Conservation (phyloP, 371 early-diverging fungal species). For the Phascolomyces articulosus region DNA sequence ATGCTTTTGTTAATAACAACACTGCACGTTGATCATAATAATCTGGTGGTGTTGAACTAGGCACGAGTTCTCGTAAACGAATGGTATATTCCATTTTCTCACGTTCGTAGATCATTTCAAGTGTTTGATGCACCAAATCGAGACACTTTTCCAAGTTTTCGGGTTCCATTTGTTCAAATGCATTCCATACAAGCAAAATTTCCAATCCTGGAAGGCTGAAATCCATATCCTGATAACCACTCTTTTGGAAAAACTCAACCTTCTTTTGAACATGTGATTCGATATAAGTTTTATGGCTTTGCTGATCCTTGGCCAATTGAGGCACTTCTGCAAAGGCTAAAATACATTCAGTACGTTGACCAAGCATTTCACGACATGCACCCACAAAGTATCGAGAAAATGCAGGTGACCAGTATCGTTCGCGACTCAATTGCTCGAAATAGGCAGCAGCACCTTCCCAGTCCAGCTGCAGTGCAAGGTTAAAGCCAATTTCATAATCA, state of each 20-base stretch:
- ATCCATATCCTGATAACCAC: conserved; percentile 61
- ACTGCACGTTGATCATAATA: conserved; percentile 52
- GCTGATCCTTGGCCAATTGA: conserved; percentile 43
- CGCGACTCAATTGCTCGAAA: conserved; percentile 52
- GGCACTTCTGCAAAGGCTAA: conserved; percentile 51
- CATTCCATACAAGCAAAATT: conserved; percentile 61
- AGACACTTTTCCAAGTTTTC: conserved; percentile 44
- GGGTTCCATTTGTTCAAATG: conserved; percentile 57
- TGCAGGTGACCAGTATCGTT: conserved; percentile 58
- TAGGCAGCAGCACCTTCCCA: conserved; percentile 52
- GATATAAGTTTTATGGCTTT: conserved; percentile 52
- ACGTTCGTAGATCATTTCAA: conserved; percentile 49
- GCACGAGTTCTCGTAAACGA: conserved; percentile 44
- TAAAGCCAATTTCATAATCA: conserved; percentile 66
- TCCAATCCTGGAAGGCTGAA: conserved; percentile 60
- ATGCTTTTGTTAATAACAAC: conserved; percentile 42
- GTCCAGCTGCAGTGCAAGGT: conserved; percentile 53
- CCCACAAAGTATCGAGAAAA: conserved; percentile 65
- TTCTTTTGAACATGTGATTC: conserved; percentile 60
- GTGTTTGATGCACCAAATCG: conserved; percentile 40
- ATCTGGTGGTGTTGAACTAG: conserved; percentile 43
- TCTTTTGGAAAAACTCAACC: conserved; percentile 55
- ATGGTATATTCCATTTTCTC: conserved; percentile 52
- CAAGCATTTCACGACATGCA: conserved; percentile 56
- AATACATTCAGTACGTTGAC: conserved; percentile 54